Conservation (phyloP, 805 yeast species). For the Saccharomycopsis vini region DNA sequence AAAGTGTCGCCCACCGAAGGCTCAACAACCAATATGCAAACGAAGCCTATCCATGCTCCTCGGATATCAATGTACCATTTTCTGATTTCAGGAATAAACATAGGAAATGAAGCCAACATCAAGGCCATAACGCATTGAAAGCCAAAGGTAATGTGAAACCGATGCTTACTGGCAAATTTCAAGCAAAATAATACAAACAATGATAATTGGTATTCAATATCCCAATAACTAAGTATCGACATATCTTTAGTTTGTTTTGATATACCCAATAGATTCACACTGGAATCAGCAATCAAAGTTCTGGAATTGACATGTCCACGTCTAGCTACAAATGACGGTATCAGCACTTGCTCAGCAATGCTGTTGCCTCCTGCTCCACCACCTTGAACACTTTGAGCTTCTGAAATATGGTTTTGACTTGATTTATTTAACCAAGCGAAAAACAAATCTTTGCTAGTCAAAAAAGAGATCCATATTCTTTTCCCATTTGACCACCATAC, state of each 20-base stretch:
- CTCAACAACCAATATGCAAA: conserved; percentile 40
- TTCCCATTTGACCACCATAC: conserved; percentile 28
- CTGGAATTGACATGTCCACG: no score
- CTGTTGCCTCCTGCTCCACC: neutral
- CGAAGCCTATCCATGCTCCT: conserved; percentile 49
- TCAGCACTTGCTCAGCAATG: no score
- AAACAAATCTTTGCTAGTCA: conserved; percentile 28
- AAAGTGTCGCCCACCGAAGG: conserved; percentile 44
- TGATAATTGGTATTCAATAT: neutral
- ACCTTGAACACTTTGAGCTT: neutral
- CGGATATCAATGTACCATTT: conserved; percentile 40
- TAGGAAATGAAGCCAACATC: conserved; percentile 41
- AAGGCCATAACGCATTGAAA: conserved; percentile 37
- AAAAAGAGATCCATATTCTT: conserved; percentile 35
- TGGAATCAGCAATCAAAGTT: no score
- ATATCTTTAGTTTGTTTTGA: no score
- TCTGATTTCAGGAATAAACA: conserved; percentile 38
- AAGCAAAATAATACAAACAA: neutral
- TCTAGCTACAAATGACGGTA: no score
- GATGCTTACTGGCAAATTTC: conserved; percentile 11
- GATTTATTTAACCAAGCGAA: conserved; percentile 26
- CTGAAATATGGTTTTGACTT: neutral
- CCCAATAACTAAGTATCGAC: neutral
- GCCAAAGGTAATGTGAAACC: conserved; percentile 37
- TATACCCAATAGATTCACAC: no score